Percentiles rank a stretch among this genome's conserved stretches.
These are phyloP conservation scores for Acer negundo DNA, from an alignment of 345 rosid genomes.

Conservation along the genomic window DNA sequence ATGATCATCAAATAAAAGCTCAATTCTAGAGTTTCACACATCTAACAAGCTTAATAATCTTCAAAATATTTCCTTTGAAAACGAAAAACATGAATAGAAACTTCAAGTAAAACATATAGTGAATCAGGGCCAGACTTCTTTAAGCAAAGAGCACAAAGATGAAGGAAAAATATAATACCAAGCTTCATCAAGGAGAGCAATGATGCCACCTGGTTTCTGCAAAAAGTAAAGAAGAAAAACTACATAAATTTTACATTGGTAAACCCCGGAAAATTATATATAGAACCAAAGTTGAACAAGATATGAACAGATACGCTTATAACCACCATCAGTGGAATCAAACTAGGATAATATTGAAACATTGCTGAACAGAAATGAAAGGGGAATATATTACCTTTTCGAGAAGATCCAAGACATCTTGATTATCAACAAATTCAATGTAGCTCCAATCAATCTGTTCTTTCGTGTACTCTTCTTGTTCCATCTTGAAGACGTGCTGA, in stretches of 20 bases:
- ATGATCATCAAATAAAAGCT: conserved; percentile 9
- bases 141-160: neutral
- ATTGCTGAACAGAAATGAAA: neutral
- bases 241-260: neutral
- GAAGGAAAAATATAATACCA: conserved; percentile 47
- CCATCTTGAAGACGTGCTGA: conserved; percentile 99
- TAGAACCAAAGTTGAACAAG: neutral
- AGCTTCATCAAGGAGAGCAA: conserved; percentile 90
- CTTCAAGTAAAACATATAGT: neutral
- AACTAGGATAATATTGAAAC: neutral
- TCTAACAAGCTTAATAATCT: neutral
- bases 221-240: conserved; percentile 7
- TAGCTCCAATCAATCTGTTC: conserved; percentile 95
- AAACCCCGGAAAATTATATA: neutral
- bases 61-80: neutral
- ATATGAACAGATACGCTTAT: too few species aligned
- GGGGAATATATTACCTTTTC: conserved; percentile 63
- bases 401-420: conserved; percentile 92
- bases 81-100: neutral
- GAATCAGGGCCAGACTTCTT: neutral
- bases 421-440: conserved; percentile 96
- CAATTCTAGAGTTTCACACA: neutral
- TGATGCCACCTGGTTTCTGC: conserved; percentile 84
- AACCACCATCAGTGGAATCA: neutral
- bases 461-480: conserved; percentile 96